These are phyloP conservation scores for Termitomyces sp. DNA, from an alignment of 768 basidiomycete genomes.

Conservation along the genomic window DNA sequence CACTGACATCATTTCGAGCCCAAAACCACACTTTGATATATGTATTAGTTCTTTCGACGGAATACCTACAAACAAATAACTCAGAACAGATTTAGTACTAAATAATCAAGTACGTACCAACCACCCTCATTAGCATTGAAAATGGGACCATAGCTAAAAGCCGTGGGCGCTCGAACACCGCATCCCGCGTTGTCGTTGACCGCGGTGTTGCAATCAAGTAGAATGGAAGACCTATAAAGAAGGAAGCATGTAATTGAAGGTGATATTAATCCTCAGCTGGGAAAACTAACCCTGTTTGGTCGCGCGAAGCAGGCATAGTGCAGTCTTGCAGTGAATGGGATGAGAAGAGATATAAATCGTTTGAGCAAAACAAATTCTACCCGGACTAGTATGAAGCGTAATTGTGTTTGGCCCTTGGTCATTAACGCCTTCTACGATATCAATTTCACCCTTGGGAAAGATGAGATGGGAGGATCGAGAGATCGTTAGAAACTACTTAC, in stretches of 20 bases:
- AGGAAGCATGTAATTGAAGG: background rate
- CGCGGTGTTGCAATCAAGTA: conserved; percentile 35
- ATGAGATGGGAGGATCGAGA: background rate
- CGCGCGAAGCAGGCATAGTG: conserved; percentile 33
- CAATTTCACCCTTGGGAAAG: conserved; percentile 27
- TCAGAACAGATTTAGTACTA: background rate
- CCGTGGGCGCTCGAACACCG: conserved; percentile 30
- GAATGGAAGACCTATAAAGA: conserved; percentile 21
- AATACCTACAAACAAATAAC: conserved; percentile 42
- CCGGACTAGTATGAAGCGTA: conserved; percentile 31
- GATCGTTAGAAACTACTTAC: conserved; percentile 9
- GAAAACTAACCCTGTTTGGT: conserved; percentile 39
- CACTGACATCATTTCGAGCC: conserved; percentile 42
- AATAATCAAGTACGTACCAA: conserved; percentile 32
- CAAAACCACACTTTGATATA: conserved; percentile 75
- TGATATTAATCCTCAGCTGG: background rate
- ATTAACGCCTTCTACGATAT: conserved; percentile 38
- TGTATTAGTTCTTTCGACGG: conserved; percentile 49
- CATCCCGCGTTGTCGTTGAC: conserved; percentile 42
- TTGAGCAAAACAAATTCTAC: conserved; percentile 2
- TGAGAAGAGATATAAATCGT: background rate
- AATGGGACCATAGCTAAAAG: conserved; percentile 47
- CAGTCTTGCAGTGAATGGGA: conserved; percentile 22
- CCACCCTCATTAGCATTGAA: conserved; percentile 60
- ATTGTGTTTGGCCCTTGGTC: conserved; percentile 30